Base-by-base conservation (phyloP, 2,329 filamentous ascomycete species). In the Claviceps humidiphila region DNA sequence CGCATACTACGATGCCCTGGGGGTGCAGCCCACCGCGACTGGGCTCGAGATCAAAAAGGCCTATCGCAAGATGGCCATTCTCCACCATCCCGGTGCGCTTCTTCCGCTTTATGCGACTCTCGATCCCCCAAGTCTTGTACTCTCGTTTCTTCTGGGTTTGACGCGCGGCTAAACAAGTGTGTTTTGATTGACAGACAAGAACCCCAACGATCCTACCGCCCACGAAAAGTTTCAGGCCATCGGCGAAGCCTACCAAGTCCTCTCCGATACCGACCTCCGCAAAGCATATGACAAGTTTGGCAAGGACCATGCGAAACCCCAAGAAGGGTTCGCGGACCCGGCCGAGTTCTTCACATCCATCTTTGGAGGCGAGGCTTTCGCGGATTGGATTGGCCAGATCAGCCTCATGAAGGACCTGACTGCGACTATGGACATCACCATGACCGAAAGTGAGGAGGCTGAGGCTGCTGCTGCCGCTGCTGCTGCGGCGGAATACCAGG, bases 311-410 rank as follows among this genome's bases (percentile, higher is more conserved):
- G 90, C 93, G 5, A 87, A 91, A 64, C 93, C 93, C 0, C 82
- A 84, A 61, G 87, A 89, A 62, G 93, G 93, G 56, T 98, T 98
- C 68, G 87, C 87, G 74, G 93, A 98, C 67, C 93, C 93, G 1
- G 80, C 89, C 58, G 93, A 98, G 71, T 98, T 98, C 78, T 98
- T 98, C 72, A 87, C 87, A 63, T 94, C 90, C 75, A 98, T 98
- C 61, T 98, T 98, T 65, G 93, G 93, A 60, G 93, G 93, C 55
- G 91, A 96, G 61, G 89, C 91, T 13, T 98, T 98, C 64, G 76
- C 85, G 55, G 91, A 98, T 73, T 89, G 93, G 76, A 97, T 98
- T 64, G 93, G 93, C 59, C 93, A 98, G 76, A 95, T 98, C 60
- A 93, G 88, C 49, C 81, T 98, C 53, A 96, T 98, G 87, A 97